Evolutionary conservation across 2,329 filamentous ascomycete species (phyloP), one percentile per base, ranked within the genome.

Genomic region (Talaromyces verruculosus): DNA sequence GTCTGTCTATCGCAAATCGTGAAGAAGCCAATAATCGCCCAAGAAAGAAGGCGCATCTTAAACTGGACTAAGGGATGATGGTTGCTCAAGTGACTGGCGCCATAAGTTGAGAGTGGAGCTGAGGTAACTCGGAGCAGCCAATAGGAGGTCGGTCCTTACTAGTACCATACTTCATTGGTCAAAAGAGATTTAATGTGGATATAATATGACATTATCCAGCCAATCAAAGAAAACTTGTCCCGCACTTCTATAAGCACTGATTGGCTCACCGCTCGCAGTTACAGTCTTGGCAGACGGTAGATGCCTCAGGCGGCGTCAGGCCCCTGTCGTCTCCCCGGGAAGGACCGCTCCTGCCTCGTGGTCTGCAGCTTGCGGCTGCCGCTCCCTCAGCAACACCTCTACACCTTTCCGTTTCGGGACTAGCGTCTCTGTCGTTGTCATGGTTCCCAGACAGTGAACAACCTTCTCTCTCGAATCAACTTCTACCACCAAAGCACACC

Each of bases 51-150:
- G 57, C 17, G 28, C 17, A 55, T 35, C 51, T 17, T 35, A 55
- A 22, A 55, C 5, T 22, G 30, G 51, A 55, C 51, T 15, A 55
- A 19, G 51, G 57, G 13, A 11, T 10, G 13, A 30, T 25, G 35
- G 57, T 60, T 60, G 57, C 57, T 60, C 57, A 60, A 60, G 57
- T 60, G 57, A 60, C 57, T 30, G 37, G n/a, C 35, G 57, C 57
- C 35, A 39, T 17, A 25, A 43, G 30, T 35, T 19, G 30, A 57
- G 11, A 57, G 53, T 25, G 53, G 53, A 7, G n/a, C 53, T 15
- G 33, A 25, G 33, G n/a, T n/a, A 2, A 37, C n/a, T 8, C 1
- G 5, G 2, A 25, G 7, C 5, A 8, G 2, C 57, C 57, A 60
- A 60, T 60, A 4, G 43, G 25, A 7, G 4, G 13, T 2, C 1